phyloP scores from a whole-genome alignment of 495 filamentous ascomycete genomes.

The Penicillium parvum region DNA sequence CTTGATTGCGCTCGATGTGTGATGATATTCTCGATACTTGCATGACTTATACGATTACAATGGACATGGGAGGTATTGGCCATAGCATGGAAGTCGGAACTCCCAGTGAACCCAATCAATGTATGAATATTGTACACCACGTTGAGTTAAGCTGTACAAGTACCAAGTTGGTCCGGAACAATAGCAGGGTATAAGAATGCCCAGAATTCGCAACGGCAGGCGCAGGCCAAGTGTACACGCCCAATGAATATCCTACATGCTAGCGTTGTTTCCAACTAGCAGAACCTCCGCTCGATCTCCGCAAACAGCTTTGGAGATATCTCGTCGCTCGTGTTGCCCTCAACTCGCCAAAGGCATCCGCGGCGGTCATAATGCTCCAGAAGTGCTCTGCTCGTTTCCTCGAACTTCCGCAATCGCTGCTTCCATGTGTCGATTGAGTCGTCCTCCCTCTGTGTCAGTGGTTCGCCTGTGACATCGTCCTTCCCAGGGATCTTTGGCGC shows the following conservation, averaged over 20 bases:
- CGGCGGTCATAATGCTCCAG: constrained; percentile 83
- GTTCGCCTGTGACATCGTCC: constrained; percentile 91
- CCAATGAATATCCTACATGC: constrained; percentile 20
- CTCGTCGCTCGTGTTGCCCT: constrained; percentile 86
- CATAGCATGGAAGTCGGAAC: no score
- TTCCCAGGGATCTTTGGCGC: constrained; percentile 71
- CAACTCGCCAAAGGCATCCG: constrained; percentile 83
- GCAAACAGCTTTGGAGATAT: constrained; percentile 79
- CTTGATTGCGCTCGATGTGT: no score
- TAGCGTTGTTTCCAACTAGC: constrained; percentile 21
- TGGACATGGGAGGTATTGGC: no score
- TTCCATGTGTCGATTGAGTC: constrained; percentile 85
- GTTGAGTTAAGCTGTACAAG: constrained; percentile 15
- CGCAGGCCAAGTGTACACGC: neutral
- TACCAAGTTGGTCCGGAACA: neutral
- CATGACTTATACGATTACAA: no score
- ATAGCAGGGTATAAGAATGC: constrained; percentile 14
- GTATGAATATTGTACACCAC: constrained; percentile 18
- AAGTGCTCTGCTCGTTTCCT: constrained; percentile 78
- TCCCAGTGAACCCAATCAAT: neutral
- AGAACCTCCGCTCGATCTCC: constrained; percentile 78
- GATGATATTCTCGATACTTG: no score
- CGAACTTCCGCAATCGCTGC: constrained; percentile 71
- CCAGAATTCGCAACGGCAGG: constrained; percentile 1
- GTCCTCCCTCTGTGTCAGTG: constrained; percentile 74